Evolutionary conservation across 257 asterid genomes (phyloP).

Genomic region (Leptodermis oblonga): DNA sequence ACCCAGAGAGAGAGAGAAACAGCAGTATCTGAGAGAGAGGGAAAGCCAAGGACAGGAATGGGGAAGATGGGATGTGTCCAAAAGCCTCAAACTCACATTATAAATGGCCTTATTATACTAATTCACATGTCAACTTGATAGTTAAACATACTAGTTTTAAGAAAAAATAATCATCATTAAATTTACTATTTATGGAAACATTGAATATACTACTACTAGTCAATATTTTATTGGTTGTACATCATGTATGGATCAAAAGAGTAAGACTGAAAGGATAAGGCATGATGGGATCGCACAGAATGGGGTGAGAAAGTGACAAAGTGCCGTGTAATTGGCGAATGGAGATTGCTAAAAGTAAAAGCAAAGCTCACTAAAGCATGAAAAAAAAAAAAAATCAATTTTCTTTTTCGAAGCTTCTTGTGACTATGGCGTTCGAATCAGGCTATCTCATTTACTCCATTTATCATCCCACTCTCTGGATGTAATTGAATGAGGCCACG

Average conservation of each 20-base stretch:
- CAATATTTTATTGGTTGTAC: background rate
- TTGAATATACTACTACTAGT: background rate
- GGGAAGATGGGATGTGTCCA: constrained; percentile 31
- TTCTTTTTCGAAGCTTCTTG: background rate
- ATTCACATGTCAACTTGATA: constrained; percentile 31
- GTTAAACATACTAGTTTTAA: background rate
- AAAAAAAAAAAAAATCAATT: background rate
- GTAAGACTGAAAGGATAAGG: constrained; percentile 22
- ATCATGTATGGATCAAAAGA: background rate
- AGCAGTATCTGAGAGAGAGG: constrained; percentile 18
- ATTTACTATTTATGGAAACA: constrained; percentile 17
- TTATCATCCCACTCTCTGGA: background rate
- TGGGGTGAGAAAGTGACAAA: constrained; percentile 40
- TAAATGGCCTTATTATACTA: constrained; percentile 18
- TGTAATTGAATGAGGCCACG: background rate
- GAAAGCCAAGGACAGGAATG: constrained; percentile 20
- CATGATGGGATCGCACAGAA: background rate
- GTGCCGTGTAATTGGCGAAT: constrained; percentile 55
- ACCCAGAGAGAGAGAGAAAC: constrained; percentile 21
- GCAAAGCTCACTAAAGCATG: constrained; percentile 13
- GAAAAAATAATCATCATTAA: background rate
- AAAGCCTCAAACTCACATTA: constrained; percentile 21
- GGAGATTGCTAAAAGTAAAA: constrained; percentile 28
- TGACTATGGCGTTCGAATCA: background rate
- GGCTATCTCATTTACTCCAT: no score